Base-by-base conservation (phyloP, 768 basidiomycete genomes). In the Lactifluus subvellereus region DNA sequence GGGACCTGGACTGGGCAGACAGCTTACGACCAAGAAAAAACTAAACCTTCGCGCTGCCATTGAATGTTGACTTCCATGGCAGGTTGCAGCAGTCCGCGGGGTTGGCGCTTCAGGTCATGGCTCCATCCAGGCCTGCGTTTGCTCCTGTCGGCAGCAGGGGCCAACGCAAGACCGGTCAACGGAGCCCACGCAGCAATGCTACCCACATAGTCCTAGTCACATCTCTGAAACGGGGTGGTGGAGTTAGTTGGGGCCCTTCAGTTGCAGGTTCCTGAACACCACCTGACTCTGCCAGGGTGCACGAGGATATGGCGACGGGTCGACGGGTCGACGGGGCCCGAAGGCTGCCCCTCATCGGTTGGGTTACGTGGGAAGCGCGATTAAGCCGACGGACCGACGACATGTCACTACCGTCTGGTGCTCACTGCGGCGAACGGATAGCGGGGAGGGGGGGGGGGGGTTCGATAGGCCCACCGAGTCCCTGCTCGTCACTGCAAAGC, bases 191-290 rank as follows among this genome's bases (percentile, higher is more conserved):
- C 49, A 51, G 30, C 49, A 47, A 16, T 43, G 16, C 16, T 6
- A 43, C 18, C 42, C 42, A 43, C 42, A 14, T 18, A 6, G 18
- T 47, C 45, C 37, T 6, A 14, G 4, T 37, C 27, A 14, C 27
- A 51, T 20, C 50, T 27, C 22, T 60, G 59, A 60, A 60, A 60
- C 52, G 35, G 59, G 59, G 59, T 43, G 14, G 16, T 45, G 59
- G 42, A 27, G 51, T 43, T 11, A 42, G 22, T 27, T 27, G 56
- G 48, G 16, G 3, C 27, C n/a, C n/a, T 27, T 27, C 27, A 3
- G 27, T 27, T 18, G 49, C 30, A 9, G 27, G 57, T 40, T 6
- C 49, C 57, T 49, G 57, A 37, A 40, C 20, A n/a, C 7, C 49
- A 59, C 57, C 49, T 51, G 50, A 32, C 22, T 47, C 20, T 4